Evolutionary conservation across 1,284 basidiomycete genomes (phyloP).

Genomic region (Sphaerobolus stellatus): DNA sequence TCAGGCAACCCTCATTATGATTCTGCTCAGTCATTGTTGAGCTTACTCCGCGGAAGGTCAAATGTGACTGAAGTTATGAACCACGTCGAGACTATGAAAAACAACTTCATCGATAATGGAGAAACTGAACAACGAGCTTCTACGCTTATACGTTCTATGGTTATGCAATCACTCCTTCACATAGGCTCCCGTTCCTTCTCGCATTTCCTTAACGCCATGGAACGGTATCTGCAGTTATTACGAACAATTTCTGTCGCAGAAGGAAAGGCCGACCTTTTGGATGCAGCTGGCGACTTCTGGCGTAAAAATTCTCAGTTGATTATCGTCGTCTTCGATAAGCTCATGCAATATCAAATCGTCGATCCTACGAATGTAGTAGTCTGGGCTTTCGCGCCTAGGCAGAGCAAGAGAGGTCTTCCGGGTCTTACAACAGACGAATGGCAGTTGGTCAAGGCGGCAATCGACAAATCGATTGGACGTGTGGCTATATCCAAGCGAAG

Average conservation of each 20-base stretch:
- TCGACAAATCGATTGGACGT: constrained; percentile 87
- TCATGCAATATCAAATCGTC: constrained; percentile 97
- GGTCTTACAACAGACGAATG: constrained; percentile 68
- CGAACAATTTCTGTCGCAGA: constrained; percentile 63
- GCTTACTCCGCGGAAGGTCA: constrained; percentile 74
- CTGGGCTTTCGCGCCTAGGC: constrained; percentile 74
- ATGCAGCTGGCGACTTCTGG: constrained; percentile 78
- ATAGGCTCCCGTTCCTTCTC: constrained; percentile 96
- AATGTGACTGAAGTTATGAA: constrained; percentile 79
- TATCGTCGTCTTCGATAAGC: constrained; percentile 91
- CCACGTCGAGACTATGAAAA: constrained; percentile 71
- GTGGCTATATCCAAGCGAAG: constrained; percentile 75
- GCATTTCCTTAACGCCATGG: constrained; percentile 96
- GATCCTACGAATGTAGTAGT: constrained; percentile 89
- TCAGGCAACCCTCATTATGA: constrained; percentile 75
- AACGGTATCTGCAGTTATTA: constrained; percentile 90
- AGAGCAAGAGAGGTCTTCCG: constrained; percentile 27
- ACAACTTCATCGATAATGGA: constrained; percentile 53
- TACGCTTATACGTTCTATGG: constrained; percentile 69
- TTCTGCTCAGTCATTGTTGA: constrained; percentile 77
- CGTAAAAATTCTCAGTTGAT: constrained; percentile 79
- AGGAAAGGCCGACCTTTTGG: constrained; percentile 71
- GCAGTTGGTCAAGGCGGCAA: constrained; percentile 76
- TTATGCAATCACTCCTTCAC: constrained; percentile 86
- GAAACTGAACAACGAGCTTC: constrained; percentile 63